Percentiles rank a stretch among this genome's conserved stretches.
Conservation (phyloP, 2,329 filamentous ascomycete species). For the Ophiostoma sp. region DNA sequence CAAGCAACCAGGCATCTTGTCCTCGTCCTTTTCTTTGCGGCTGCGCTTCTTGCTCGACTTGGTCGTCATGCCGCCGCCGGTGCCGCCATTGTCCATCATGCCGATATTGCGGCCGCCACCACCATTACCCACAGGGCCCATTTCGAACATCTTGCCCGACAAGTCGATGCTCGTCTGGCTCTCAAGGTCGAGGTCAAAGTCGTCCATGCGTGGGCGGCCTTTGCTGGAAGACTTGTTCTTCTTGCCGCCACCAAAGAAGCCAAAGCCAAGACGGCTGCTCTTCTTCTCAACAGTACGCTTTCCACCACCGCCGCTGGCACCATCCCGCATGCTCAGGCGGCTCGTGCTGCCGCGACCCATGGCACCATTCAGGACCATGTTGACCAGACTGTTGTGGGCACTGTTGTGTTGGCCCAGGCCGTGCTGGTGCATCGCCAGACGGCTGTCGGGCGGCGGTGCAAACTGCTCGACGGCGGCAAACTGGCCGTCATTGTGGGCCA, state of each 20-base stretch:
- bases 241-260: conserved; percentile 30
- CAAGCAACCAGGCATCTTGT: conserved; percentile 53
- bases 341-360: conserved; percentile 35
- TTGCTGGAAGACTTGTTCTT: conserved; percentile 29
- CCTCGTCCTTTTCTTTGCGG: conserved; percentile 34
- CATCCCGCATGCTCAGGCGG: conserved; percentile 33
- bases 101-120: not conserved
- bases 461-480: conserved; percentile 55
- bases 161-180: conserved; percentile 55
- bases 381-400: conserved; percentile 30
- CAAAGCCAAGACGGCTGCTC: not conserved
- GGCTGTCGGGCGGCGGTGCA: conserved; percentile 56
- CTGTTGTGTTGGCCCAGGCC: conserved; percentile 25
- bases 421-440: conserved; percentile 19
- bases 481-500: conserved; percentile 58
- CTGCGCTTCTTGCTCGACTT: not conserved
- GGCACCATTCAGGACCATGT: conserved; percentile 28
- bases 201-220: conserved; percentile 48
- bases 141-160: conserved; percentile 44
- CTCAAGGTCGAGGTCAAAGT: conserved; percentile 63
- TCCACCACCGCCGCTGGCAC: conserved; percentile 19
- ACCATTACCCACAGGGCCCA: conserved; percentile 27
- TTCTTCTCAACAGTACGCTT: not conserved
- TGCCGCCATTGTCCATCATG: conserved; percentile 16
- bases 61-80: not conserved